Base-by-base conservation (phyloP, 148 eudicot species). In the Rhododendron kiyosumense region DNA sequence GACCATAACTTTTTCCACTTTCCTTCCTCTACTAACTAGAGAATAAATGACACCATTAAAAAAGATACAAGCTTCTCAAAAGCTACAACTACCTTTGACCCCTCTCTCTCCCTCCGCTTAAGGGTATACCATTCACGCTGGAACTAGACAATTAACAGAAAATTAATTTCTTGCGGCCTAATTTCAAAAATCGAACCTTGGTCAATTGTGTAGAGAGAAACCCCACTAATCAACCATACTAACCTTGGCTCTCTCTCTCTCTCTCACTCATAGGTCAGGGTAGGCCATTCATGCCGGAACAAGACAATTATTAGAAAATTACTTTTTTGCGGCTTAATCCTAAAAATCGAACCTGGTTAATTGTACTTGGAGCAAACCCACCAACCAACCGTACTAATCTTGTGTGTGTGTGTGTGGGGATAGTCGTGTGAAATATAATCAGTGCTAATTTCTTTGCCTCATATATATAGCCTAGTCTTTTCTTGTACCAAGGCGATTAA, bases 1-100 rank as follows among this genome's bases (percentile, higher is more conserved):
- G 49, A 46, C 84, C 71, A 71, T 79, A 28, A 65, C 20, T 48
- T 51, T 80, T 85, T 48, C 48, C 20, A 34, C 7, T 26, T 63
- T 45, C 17, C 28, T 81, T 45, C 45, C 65, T 80, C 38, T 24
- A 22, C 22, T 11, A 28, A 46, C 32, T 75, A 84, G 20, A 49
- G 26, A 84, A 18, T 4, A 11, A 26, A 73, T 13, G 22, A 30
- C 78, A 18, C 63, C 85, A 69, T 28, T 8, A 52, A 30, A 73
- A 49, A 36, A 6, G 46, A 28, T 8, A 57, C 49, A 81, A 45
- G 14, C 30, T 82, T 83, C 54, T 83, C 46, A 45, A 83, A 32
- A 46, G 57, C 12, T 46, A 18, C 74, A 87, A 52, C 61, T 85
- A 82, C 71, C 85, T 75, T 88, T 90, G 88, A 87, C 91, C 85